These are phyloP conservation scores for Tranzscheliella williamsii DNA, from an alignment of 1,284 basidiomycete genomes.

Conservation along the genomic window DNA sequence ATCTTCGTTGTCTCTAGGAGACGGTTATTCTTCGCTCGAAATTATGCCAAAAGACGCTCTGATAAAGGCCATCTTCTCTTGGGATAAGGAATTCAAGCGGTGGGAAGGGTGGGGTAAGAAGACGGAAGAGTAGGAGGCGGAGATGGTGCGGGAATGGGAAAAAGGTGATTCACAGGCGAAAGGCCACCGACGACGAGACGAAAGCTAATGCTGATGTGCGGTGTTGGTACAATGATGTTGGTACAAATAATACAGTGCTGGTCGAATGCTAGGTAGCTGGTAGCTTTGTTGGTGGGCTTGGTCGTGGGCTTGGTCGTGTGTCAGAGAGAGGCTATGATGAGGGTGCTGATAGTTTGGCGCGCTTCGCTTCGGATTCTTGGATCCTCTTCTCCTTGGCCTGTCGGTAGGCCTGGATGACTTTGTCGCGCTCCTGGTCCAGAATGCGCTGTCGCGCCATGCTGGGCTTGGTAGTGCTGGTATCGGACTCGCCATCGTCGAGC, in stretches of 20 bases:
- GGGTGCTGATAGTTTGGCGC: constrained; percentile 12
- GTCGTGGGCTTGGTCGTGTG: no score
- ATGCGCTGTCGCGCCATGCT: constrained; percentile 50
- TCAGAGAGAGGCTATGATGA: not conserved
- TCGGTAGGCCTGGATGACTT: constrained; percentile 48
- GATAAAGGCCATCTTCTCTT: constrained; percentile 31
- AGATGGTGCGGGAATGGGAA: no score
- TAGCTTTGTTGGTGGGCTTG: no score
- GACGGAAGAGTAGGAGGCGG: no score
- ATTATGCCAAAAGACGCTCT: constrained; percentile 41
- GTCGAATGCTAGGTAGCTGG: not conserved
- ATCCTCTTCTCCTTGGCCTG: constrained; percentile 45
- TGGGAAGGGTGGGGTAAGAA: not conserved
- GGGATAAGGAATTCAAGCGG: constrained; percentile 47
- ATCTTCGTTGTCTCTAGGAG: constrained; percentile 24
- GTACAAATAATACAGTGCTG: no score
- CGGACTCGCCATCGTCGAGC: not conserved
- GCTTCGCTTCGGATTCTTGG: constrained; percentile 17
- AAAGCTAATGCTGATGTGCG: not conserved
- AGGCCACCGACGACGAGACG: not conserved
- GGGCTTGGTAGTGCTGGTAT: not conserved
- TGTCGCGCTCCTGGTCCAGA: constrained; percentile 46
- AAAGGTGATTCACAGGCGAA: no score
- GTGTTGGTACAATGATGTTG: not conserved
- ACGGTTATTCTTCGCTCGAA: constrained; percentile 44